Evolutionary conservation across 805 yeast species (phyloP), one percentile per base, ranked within the genome.

Genomic region (Hyphopichia homilentoma): DNA sequence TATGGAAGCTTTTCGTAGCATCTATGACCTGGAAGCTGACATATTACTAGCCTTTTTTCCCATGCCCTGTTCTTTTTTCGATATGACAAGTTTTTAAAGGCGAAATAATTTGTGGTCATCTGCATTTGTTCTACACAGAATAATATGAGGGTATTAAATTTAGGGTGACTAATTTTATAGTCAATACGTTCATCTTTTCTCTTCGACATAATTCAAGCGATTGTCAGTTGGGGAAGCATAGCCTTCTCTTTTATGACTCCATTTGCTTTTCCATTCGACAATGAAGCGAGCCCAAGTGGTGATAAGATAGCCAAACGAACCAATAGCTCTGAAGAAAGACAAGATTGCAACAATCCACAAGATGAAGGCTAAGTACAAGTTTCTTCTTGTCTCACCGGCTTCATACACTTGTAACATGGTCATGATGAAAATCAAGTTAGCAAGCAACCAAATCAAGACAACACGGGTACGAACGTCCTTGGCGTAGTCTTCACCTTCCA

Each of bases 381-480:
- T 89, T 15, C 43, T 43, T 7, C 44, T 50, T 14, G 77, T 68
- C 25, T 83, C 74, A 32, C 79, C 80, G 2, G 89, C 75, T 6
- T 71, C 65, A 50, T 81, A 89, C 13, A 88, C 81, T 58, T 90
- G 95, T 11, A 89, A 75, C 59, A 93, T 81, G 6, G 93, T 77
- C 89, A 90, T 82, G 27, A 87, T 81, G 45, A 93, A 68, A 16
- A 89, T 63, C 49, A 87, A 63, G 55, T 93, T 93, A 17, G 84
- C 68, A 29, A 89, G 69, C 71, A 93, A 75, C 98, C 98, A 93
- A n/a, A 78, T 62, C 49, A 93, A 73, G n/a, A 93, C 98, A 32
- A 93, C 96, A 44, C 93, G 75, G 1, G 98, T 86, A 64, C 99
- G 79, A 15, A 93, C 83, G 54, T 90, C 95, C 52, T 96, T 79